Evolutionary conservation across 306 rosid species (phyloP), one percentile per base, ranked within the genome.

Genomic region (Erythrophleum fordii): DNA sequence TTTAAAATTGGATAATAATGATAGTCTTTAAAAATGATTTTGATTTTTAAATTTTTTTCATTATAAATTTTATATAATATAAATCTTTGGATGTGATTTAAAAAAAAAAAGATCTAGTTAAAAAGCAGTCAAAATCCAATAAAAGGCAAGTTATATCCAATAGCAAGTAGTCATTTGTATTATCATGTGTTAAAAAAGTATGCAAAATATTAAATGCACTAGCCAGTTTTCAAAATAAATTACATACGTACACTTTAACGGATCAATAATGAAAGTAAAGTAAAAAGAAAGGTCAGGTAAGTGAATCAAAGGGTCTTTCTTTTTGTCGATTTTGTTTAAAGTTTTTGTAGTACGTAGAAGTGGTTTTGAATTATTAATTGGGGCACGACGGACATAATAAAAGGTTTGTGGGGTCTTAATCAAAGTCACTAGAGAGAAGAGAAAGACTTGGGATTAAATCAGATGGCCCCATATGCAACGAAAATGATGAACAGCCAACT

Each of bases 341-440:
- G 12, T 17, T 17, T 17, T 16, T 77, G 64, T 39, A 4, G 5
- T 5, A 7, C 1, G 80, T 1, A n/a, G 60, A 6, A 60, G 73
- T 37, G 78, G 39, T 16, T 20, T n/a, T 20, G 52, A 80, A 81
- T 64, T 10, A 86, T 66, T 56, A 72, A 67, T n/a, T 8, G 61
- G 76, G 53, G 85, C 87, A 44, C 62, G 83, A 77, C 67, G 77
- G 89, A 75, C 87, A 80, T 82, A 80, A 81, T 56, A 72, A 69
- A 60, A 44, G 70, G 8, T 69, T 79, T 8, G 72, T 71, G 77
- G 81, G 79, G 56, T 81, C 83, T 52, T 73, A 74, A 81, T 85
- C 53, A 77, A 73, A 66, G 56, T 45, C 61, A 62, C 25, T 11
- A 7, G 42, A 39, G 16, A 39, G 58, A 68, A 65, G 78, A 60